These are phyloP conservation scores for Penicillium digitatum DNA, from an alignment of 2,329 filamentous ascomycete genomes.

Conservation along the genomic window DNA sequence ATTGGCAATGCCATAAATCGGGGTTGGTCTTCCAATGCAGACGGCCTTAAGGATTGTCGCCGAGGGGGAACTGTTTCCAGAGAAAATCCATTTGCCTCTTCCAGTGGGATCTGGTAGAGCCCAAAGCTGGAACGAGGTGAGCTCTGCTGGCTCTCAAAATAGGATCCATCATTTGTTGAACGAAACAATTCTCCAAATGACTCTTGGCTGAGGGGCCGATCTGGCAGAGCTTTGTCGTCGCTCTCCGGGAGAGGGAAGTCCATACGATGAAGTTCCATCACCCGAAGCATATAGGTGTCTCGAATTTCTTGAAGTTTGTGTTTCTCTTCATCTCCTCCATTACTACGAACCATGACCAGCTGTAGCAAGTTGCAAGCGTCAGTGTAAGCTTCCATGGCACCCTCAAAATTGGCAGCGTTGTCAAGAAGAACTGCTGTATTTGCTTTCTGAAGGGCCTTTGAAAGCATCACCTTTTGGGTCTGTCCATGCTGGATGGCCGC, in stretches of 20 bases:
- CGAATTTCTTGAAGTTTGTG: constrained; percentile 85
- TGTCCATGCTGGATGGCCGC: constrained; percentile 46
- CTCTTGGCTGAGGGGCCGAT: constrained; percentile 61
- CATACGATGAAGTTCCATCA: constrained; percentile 77
- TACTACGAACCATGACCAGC: constrained; percentile 80
- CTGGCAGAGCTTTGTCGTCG: constrained; percentile 73
- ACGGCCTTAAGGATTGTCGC: constrained; percentile 39
- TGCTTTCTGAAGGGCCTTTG: constrained; percentile 89
- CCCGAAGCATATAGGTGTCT: constrained; percentile 83
- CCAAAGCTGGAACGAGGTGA: constrained; percentile 51
- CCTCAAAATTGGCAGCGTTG: constrained; percentile 91
- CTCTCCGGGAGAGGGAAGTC: constrained; percentile 47
- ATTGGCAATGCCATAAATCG: constrained; percentile 1
- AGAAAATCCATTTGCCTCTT: constrained; percentile 26
- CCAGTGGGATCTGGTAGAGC: constrained; percentile 18
- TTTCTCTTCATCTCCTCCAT: constrained; percentile 77
- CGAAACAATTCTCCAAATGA: constrained; percentile 44
- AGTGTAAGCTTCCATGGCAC: constrained; percentile 81
- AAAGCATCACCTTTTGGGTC: constrained; percentile 92
- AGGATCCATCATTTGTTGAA: constrained; percentile 30
- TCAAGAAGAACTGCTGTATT: constrained; percentile 94
- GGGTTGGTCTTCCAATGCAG: constrained; percentile 31
- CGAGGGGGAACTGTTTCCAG: constrained; percentile 34
- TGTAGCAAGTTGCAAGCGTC: constrained; percentile 87
- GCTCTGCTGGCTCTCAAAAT: constrained; percentile 29